Evolutionary conservation across 139 green algal species (phyloP).

Genomic region (Eudorina sp.): DNA sequence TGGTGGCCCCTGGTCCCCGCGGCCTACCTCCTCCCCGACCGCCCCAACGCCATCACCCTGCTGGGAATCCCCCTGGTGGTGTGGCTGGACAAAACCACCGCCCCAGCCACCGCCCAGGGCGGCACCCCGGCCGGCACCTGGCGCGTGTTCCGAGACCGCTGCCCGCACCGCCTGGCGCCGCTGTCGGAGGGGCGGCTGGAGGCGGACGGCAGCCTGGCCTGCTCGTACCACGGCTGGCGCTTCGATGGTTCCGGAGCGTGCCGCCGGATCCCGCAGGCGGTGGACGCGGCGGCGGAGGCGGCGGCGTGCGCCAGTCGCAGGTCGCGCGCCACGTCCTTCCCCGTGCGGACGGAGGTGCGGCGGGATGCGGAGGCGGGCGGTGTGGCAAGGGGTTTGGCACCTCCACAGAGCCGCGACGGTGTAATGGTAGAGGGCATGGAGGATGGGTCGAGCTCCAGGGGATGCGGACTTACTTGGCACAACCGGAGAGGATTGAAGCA

Average conservation of each 20-base stretch:
- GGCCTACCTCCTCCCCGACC: slow-evolving; percentile 26
- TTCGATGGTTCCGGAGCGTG: slow-evolving; percentile 55
- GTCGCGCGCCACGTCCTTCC: background rate
- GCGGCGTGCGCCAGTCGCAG: slow-evolving; percentile 27
- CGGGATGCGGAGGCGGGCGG: background rate
- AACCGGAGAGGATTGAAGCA: no score
- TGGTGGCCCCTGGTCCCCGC: slow-evolving; percentile 47
- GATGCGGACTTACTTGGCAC: no score
- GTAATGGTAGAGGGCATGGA: no score
- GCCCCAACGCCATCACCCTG: slow-evolving; percentile 43
- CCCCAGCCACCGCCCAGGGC: background rate
- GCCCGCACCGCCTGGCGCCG: slow-evolving; percentile 62
- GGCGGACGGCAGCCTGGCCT: slow-evolving; percentile 57
- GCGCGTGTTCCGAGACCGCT: slow-evolving; percentile 55
- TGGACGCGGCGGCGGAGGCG: slow-evolving; percentile 10
- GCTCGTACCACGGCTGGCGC: slow-evolving; percentile 55
- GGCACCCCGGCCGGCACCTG: slow-evolving; percentile 18
- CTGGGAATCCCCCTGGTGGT: slow-evolving; percentile 52
- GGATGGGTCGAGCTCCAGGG: no score
- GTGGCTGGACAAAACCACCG: slow-evolving; percentile 43
- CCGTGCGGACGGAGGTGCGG: background rate
- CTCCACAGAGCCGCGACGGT: no score
- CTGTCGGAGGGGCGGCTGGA: slow-evolving; percentile 65
- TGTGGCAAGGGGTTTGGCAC: background rate
- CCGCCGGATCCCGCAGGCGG: slow-evolving; percentile 56